A percentile compares a stretch with the other conserved stretches of the same genome.
These are phyloP conservation scores for Leucocoprinus leucothites DNA, from an alignment of 768 basidiomycete genomes.

Conservation along the genomic window DNA sequence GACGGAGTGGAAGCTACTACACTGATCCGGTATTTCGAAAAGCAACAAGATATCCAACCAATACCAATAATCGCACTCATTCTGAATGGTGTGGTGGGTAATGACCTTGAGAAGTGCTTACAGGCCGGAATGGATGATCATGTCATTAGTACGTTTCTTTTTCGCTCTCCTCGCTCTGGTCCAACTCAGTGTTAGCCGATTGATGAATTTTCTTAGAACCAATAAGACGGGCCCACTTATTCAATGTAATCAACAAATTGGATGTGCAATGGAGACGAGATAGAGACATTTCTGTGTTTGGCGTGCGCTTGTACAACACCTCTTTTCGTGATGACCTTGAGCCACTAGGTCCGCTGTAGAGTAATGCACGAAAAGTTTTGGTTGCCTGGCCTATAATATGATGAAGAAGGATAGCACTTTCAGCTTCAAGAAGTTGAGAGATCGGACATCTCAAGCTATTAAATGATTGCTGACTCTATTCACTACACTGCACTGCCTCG, in stretches of 20 bases:
- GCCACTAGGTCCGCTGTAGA: no score
- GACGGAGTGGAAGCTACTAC: conserved; percentile 98
- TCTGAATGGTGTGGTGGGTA: conserved; percentile 98
- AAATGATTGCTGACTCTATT: no score
- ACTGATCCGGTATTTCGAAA: conserved; percentile 83
- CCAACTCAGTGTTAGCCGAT: no score
- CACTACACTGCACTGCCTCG: no score
- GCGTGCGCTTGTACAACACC: conserved; percentile 27
- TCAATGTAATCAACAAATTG: conserved; percentile 80
- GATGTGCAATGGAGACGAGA: conserved; percentile 57
- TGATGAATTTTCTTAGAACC: conserved; percentile 74
- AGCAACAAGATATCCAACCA: conserved; percentile 60
- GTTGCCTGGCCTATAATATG: no score
- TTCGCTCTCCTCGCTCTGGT: not conserved
- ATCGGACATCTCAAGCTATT: no score
- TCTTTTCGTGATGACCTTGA: no score
- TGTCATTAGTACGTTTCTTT: conserved; percentile 64
- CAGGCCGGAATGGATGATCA: conserved; percentile 69
- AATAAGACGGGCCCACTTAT: conserved; percentile 70
- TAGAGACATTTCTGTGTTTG: conserved; percentile 34
- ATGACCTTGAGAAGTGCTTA: conserved; percentile 50
- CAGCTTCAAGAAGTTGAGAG: no score
- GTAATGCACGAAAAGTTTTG: no score
- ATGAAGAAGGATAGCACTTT: no score
- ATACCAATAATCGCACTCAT: conserved; percentile 96